These are phyloP conservation scores for Amanita fuliginea DNA, from an alignment of 768 basidiomycete genomes.

Conservation along the genomic window DNA sequence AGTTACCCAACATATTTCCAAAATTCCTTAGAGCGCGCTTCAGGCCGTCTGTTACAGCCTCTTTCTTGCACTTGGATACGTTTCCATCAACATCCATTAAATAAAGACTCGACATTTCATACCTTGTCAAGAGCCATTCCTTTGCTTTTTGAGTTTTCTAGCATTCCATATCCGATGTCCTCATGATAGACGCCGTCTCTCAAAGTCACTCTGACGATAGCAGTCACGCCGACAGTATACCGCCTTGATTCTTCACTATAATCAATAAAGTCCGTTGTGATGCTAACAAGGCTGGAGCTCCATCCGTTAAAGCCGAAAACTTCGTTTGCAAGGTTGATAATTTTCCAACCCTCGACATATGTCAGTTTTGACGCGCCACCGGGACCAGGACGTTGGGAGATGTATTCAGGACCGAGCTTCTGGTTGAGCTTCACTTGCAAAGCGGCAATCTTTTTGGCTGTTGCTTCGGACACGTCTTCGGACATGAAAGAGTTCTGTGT, in stretches of 20 bases:
- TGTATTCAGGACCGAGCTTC: slow-evolving; percentile 89
- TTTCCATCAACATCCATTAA: not conserved
- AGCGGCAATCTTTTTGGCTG: slow-evolving; percentile 52
- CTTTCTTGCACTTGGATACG: slow-evolving; percentile 83
- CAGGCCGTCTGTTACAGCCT: slow-evolving; percentile 90
- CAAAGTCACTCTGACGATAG: slow-evolving; percentile 79
- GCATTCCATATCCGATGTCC: slow-evolving; percentile 83
- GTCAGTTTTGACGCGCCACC: slow-evolving; percentile 81
- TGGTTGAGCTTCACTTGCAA: slow-evolving; percentile 77
- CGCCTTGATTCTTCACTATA: slow-evolving; percentile 52
- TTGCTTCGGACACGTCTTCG: slow-evolving; percentile 45
- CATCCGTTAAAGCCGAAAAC: slow-evolving; percentile 98
- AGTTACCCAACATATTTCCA: slow-evolving; percentile 92
- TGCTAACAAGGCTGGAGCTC: slow-evolving; percentile 68
- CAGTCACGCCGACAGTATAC: slow-evolving; percentile 69
- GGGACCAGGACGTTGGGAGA: slow-evolving; percentile 83
- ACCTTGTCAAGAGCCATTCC: slow-evolving; percentile 89
- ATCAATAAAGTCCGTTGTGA: slow-evolving; percentile 76
- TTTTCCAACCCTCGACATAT: slow-evolving; percentile 96
- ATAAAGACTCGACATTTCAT: slow-evolving; percentile 12
- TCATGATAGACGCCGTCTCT: slow-evolving; percentile 86
- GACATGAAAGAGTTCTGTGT: slow-evolving; percentile 3
- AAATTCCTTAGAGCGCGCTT: slow-evolving; percentile 89
- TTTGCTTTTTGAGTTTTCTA: slow-evolving; percentile 82
- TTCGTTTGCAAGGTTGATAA: slow-evolving; percentile 96